These are phyloP conservation scores for Epichloe bromicola DNA, from an alignment of 2,329 filamentous ascomycete genomes.

Conservation along the genomic window DNA sequence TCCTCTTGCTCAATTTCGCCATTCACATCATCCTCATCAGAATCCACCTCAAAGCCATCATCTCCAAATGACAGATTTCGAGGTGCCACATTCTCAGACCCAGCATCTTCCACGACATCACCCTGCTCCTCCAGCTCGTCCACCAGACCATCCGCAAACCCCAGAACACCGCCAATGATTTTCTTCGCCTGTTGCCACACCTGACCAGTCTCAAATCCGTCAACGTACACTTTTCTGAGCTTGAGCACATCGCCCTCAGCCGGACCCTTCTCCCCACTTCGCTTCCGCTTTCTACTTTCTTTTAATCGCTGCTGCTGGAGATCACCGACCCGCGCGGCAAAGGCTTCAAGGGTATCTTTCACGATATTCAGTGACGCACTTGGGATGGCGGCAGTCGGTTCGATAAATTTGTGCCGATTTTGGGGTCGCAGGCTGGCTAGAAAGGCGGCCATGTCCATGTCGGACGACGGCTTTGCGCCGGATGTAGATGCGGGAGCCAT, in stretches of 20 bases:
- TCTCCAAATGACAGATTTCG: conserved; percentile 14
- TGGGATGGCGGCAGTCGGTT: conserved; percentile 54
- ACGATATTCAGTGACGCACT: conserved; percentile 58
- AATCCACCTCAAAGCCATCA: conserved; percentile 19
- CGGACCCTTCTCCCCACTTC: conserved; percentile 33
- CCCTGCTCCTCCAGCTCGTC: conserved; percentile 37
- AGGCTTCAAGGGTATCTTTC: conserved; percentile 68
- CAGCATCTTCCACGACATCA: conserved; percentile 23
- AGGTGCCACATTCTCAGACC: conserved; percentile 19
- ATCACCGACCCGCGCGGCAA: conserved; percentile 61
- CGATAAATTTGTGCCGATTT: conserved; percentile 63
- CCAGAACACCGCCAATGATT: conserved; percentile 51
- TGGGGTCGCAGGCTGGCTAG: conserved; percentile 43
- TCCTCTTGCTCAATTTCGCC: conserved; percentile 7
- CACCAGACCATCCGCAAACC: conserved; percentile 34
- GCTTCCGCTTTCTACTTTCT: conserved; percentile 66
- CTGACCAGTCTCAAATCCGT: conserved; percentile 79
- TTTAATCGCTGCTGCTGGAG: conserved; percentile 57
- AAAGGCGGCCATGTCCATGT: conserved; percentile 33
- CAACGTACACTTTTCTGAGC: conserved; percentile 68
- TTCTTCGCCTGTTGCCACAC: conserved; percentile 89
- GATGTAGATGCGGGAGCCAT: conserved; percentile 27
- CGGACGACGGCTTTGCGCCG: conserved; percentile 17
- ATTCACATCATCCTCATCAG: conserved; percentile 19
- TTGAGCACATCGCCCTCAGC: conserved; percentile 47